Evolutionary conservation across 202 grass and related monocot genomes (phyloP), one percentile per base, ranked within the genome.

Genomic region (Digitaria exilis): DNA sequence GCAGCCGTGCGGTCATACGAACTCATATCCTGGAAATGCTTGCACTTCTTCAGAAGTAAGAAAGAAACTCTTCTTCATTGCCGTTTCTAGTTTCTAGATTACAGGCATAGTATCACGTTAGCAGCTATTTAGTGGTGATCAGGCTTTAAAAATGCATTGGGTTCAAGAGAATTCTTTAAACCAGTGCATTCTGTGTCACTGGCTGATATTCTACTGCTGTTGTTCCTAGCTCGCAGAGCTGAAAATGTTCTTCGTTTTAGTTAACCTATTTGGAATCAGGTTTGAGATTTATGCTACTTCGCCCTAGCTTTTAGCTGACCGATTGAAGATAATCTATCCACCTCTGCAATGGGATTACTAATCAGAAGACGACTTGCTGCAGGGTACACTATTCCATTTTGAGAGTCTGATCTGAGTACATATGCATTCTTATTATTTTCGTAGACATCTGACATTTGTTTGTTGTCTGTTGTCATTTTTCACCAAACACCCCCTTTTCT

Each of bases 31-130:
- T 94, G 61, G 64, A 89, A 75, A 90, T 87, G 58, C 77, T 98
- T 31, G 11, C 83, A 58, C 69, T 95, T 43, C 93, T 96, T 41
- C 91, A 90, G 74, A 93, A 86, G 96, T 98, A 93, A 87, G 76
- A n/a, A n/a, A n/a, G n/a, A 21, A 52, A 30, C 57, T 82, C 57
- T 68, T 37, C 17, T 84, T 77, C 25, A n/a, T 6, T 78, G 50
- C 21, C 67, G 63, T 18, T 73, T 43, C 44, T 57, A 43, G 6
- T 73, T 42, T 79, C 42, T 71, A 7, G 34, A 28, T 34, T 19
- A 72, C 57, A 60, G 41, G 50, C 18, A 28, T 57, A 28, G 37
- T 18, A 26, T 21, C 22, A 50, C 16, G 61, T 8, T 15, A 50
- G 37, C 9, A 50, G 60, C 48, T 75, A 29, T 12, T 84, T 56